Conservation (phyloP, 1,139 yeast species). For the Zygosaccharomyces sapae region DNA sequence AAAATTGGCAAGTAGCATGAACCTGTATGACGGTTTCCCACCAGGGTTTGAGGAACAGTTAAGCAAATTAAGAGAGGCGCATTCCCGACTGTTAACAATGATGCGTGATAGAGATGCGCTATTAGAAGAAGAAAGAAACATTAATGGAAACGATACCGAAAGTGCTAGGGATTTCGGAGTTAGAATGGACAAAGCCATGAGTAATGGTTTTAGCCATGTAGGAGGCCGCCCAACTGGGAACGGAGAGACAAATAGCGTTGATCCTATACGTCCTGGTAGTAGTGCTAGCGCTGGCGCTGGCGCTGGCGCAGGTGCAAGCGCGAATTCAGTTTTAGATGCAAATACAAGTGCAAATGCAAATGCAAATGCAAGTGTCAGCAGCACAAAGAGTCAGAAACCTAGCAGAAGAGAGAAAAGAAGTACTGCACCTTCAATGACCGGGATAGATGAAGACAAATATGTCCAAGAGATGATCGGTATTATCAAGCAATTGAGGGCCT, state of each 20-base stretch:
- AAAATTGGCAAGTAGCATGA: slow-evolving; percentile 54
- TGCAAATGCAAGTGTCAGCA: neutral
- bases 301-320: no score
- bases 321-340: no score
- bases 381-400: neutral
- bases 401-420: neutral
- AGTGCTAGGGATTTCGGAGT: slow-evolving; percentile 29
- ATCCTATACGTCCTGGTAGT: neutral
- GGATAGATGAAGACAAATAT: slow-evolving; percentile 19
- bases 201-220: no score
- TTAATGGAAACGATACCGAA: slow-evolving; percentile 15
- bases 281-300: neutral
- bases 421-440: neutral
- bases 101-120: slow-evolving; percentile 41
- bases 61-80: slow-evolving; percentile 53
- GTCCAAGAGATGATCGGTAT: slow-evolving; percentile 18
- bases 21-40: slow-evolving; percentile 52
- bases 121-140: slow-evolving; percentile 19
- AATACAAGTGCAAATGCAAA: no score
- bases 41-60: slow-evolving; percentile 55
- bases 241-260: no score
- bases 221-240: no score
- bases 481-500: slow-evolving; percentile 12
- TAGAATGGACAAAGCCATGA: neutral
- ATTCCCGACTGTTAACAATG: slow-evolving; percentile 54